Conservation (phyloP, 2,329 filamentous ascomycete genomes). For the Colletotrichum tabaci region DNA sequence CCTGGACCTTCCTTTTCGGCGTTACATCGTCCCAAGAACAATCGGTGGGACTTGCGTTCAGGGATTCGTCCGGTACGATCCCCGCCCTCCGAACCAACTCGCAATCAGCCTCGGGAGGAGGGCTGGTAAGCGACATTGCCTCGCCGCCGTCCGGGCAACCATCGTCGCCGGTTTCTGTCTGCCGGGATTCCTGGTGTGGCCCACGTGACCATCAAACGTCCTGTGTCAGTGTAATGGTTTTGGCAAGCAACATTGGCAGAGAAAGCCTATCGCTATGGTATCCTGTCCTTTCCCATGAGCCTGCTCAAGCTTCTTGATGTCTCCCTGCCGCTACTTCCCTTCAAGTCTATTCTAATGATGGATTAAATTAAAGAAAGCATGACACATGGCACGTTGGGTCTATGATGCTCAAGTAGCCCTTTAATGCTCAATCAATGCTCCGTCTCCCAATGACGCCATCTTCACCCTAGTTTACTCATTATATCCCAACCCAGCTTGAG, state of each 20-base stretch:
- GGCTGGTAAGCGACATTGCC: conserved; percentile 16
- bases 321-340: too few species aligned
- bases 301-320: too few species aligned
- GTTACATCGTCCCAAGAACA: conserved; percentile 34
- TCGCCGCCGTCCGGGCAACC: conserved; percentile 9
- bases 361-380: too few species aligned
- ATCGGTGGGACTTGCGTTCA: conserved; percentile 26
- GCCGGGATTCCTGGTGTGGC: too few species aligned
- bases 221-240: background rate
- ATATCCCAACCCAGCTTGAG: too few species aligned
- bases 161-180: background rate
- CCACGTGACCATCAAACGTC: background rate
- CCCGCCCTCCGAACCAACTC: conserved; percentile 18
- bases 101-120: conserved; percentile 17
- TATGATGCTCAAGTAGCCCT: too few species aligned
- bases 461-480: too few species aligned
- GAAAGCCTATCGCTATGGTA: background rate
- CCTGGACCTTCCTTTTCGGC: conserved; percentile 25
- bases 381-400: too few species aligned
- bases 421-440: too few species aligned
- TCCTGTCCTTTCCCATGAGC: too few species aligned
- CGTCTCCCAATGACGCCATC: too few species aligned
- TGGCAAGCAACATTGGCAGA: background rate
- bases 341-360: too few species aligned
- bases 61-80: conserved; percentile 6